Conservation (phyloP, 768 basidiomycete species). For the Candolleomyces efflorescens region DNA sequence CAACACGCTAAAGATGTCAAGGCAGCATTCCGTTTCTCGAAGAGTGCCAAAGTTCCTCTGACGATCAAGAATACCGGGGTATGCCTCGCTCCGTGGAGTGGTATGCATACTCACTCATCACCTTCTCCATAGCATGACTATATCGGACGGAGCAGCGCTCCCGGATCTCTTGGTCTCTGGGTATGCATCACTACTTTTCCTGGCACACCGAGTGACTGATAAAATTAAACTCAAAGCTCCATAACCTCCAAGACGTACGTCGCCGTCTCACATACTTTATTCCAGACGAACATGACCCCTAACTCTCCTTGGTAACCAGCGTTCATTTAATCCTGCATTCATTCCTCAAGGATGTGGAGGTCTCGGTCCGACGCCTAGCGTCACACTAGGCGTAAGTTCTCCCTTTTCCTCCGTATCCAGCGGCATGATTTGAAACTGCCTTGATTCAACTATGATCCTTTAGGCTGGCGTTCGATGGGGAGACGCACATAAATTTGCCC, state of each 20-base stretch:
- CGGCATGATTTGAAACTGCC: background rate
- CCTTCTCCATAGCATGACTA: slow-evolving; percentile 40
- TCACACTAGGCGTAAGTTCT: slow-evolving; percentile 33
- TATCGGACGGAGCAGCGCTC: slow-evolving; percentile 43
- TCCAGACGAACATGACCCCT: background rate
- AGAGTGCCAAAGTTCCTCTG: slow-evolving; percentile 33
- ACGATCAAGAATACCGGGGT: slow-evolving; percentile 52
- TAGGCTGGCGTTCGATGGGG: slow-evolving; percentile 44
- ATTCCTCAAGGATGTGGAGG: slow-evolving; percentile 33
- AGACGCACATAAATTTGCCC: slow-evolving; percentile 41
- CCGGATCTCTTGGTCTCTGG: slow-evolving; percentile 40
- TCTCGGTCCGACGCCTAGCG: slow-evolving; percentile 11
- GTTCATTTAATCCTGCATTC: slow-evolving; percentile 25
- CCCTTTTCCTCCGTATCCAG: too few species aligned
- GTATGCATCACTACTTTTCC: slow-evolving; percentile 19
- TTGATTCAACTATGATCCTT: too few species aligned
- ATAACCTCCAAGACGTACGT: slow-evolving; percentile 35
- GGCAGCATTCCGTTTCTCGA: slow-evolving; percentile 42
- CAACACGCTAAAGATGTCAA: slow-evolving; percentile 32
- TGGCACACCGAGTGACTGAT: background rate
- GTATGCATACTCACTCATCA: background rate
- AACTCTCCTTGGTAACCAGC: slow-evolving; percentile 23
- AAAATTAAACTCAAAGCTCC: slow-evolving; percentile 24
- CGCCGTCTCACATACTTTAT: background rate
- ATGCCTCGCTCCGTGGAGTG: slow-evolving; percentile 11